Evolutionary conservation across 2,329 filamentous ascomycete species (phyloP).

Genomic region (Fusarium circinatum): DNA sequence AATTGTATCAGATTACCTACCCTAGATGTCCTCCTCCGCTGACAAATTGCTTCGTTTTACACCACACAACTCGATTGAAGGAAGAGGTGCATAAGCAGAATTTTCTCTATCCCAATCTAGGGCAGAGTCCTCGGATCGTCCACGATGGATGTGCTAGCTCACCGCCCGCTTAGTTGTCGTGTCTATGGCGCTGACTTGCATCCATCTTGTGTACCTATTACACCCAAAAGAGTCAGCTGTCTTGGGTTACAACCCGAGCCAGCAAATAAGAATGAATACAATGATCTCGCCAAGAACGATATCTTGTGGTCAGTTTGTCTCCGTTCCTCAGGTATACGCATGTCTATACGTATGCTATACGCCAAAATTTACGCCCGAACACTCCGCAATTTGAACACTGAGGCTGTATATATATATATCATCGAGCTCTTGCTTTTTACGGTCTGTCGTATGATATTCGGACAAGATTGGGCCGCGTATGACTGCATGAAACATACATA

Average conservation of each 20-base stretch:
- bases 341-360: background rate
- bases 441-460: constrained; percentile 12
- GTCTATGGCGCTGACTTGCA: constrained; percentile 1
- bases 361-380: background rate
- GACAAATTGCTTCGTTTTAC: background rate
- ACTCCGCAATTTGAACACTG: background rate
- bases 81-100: background rate
- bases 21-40: background rate
- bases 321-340: background rate
- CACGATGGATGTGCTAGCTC: background rate
- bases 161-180: background rate
- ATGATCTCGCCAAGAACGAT: background rate
- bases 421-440: background rate
- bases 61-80: background rate
- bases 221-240: background rate
- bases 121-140: background rate
- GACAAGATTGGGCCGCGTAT: background rate
- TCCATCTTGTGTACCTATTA: background rate
- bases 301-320: background rate
- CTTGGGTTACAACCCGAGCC: background rate
- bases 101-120: background rate
- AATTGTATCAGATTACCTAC: background rate
- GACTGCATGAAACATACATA: constrained; percentile 1
- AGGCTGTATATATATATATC: background rate
- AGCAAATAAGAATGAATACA: background rate